Base-by-base conservation (phyloP, 179 eudicot species). In the Vitellaria paradoxa region DNA sequence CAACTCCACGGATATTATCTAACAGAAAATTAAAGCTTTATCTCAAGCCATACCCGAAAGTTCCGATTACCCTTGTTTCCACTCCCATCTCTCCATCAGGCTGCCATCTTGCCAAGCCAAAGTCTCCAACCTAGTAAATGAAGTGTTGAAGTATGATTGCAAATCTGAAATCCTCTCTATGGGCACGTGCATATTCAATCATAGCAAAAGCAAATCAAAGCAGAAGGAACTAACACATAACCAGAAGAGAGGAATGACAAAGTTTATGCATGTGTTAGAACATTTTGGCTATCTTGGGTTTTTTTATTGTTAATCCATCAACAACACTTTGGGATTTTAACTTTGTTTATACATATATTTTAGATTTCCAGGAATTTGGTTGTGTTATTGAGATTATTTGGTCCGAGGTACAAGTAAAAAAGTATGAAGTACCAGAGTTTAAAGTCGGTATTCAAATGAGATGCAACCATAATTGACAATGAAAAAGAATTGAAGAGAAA, bases 41-140 rank as follows among this genome's bases (percentile, higher is more conserved):
- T 57, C 53, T 59, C 18, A 26, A 57, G 72, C 61, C 69, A n/a
- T 85, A 92, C 97, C 97, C 97, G 60, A 92, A 92, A 46, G 97
- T 92, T 78, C 97, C 97, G n/a, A 92, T 89, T 9, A 92, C 97
- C 81, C 94, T 85, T 18, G 97, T 92, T 76, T 92, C 91, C 3
- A 89, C 94, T 62, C 92, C 97, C 15, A 79, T 85, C 78, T 92
- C 94, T 56, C 97, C 97, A 81, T 92, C 97, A 42, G 97, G 97
- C 76, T 92, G 97, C 97, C 97, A 92, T 68, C 97, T 92, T 3
- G 97, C 97, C 67, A 92, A 80, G 72, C 97, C 97, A 65, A 92
- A 92, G 81, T 92, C 97, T 59, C 97, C 97, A 45, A 92, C 97
- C 97, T 92, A 50, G 67, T 40, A 69, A 77, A 77, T 47, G 46